Base-by-base conservation (phyloP, 345 rosid genomes). In the Limnanthes douglasii region DNA sequence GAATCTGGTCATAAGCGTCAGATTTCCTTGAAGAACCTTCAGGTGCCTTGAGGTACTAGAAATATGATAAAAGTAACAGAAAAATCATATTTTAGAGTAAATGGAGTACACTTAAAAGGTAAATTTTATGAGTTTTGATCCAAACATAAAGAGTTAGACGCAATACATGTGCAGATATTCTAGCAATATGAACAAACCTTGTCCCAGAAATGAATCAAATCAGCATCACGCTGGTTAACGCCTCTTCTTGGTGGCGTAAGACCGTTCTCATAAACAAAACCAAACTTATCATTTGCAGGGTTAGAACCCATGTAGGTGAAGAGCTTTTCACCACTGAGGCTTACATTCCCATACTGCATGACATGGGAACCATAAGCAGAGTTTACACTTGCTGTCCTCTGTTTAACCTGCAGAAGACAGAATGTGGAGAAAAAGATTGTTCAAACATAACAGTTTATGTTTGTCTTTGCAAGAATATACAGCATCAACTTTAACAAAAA, bases 151-250 rank as follows among this genome's bases (percentile, higher is more conserved):
- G 13, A 36, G 27, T 23, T 42, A 22, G 9, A 34, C 15, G 34
- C 10, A 45, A 34, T 3, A 2, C 6, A 32, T 13, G 48, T n/a
- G n/a, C n/a, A n/a, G n/a, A n/a, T n/a, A n/a, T n/a, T n/a, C n/a
- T n/a, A n/a, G n/a, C n/a, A 21, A 11, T 8, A 4, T n/a, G 31
- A 16, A 54, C 51, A 39, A 43, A 90, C 98, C 94, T 90, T 90
- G 35, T 68, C 71, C 96, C 93, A 90, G 62, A 84, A 80, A 60
- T 85, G 94, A 34, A 85, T 70, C 34, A 90, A 80, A 71, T 90
- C 98, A 9, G 96, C 96, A 58, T 90, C 98, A 15, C 96, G 92
- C 58, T 90, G 99, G 70, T 73, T 90, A 40, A 81, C 85, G 57
- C 68, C 80, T 62, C 64, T 67, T 46, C 72, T 47, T 29, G 70